Conservation (phyloP, 768 basidiomycete genomes). For the Tulasnella sp. region DNA sequence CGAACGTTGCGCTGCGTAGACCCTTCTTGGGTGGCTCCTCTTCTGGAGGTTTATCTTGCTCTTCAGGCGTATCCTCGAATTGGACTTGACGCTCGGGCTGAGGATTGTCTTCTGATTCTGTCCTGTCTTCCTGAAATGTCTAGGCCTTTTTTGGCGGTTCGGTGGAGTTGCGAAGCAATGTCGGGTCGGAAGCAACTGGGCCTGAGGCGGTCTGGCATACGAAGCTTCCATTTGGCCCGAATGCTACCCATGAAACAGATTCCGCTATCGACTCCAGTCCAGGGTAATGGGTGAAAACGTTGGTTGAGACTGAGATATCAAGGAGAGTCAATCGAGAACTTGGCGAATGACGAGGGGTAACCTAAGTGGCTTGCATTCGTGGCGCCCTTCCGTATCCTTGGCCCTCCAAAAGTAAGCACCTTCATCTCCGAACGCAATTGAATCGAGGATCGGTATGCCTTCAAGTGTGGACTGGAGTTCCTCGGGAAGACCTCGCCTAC, state of each 20-base stretch:
- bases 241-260: slow-evolving; percentile 12
- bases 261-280: background rate
- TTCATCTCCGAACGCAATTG: slow-evolving; percentile 3
- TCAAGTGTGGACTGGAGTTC: background rate
- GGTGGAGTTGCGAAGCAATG: background rate
- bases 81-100: background rate
- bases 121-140: background rate
- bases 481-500: background rate
- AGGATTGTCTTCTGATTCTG: background rate
- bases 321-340: background rate
- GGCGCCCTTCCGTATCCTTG: background rate
- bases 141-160: background rate
- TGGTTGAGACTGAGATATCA: background rate
- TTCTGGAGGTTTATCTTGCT: background rate
- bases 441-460: background rate
- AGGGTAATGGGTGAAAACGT: background rate
- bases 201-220: background rate
- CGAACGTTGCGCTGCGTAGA: background rate
- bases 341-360: background rate
- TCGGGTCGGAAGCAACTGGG: background rate
- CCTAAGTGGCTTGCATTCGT: background rate
- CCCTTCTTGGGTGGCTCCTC: background rate
- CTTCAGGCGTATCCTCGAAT: background rate
- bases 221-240: slow-evolving; percentile 1
- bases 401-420: background rate